Evolutionary conservation across 192 early-diverging fungal species (phyloP), one percentile per base, ranked within the genome.

Genomic region (Piromyces finnis): DNA sequence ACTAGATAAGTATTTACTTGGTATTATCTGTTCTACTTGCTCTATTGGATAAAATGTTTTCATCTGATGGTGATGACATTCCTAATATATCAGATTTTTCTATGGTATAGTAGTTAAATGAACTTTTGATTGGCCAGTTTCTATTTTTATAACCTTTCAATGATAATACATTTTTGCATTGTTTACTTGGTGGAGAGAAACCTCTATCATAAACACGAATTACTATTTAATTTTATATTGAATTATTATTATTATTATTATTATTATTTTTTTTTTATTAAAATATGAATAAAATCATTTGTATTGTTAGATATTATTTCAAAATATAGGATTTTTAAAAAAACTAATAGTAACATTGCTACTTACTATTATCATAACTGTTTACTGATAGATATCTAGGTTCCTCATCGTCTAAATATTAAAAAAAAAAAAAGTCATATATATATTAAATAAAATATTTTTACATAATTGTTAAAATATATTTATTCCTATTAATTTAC

Each of bases 101-200:
- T 22, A 51, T 22, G 22, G 3, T 51, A 51, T 51, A 51, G 22
- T 88, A 86, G 79, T 92, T 91, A 79, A 96, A 97, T 0, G 94
- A 92, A 59, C 91, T 93, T 83, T 94, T 95, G 81, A 98, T 96
- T 5, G 96, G 95, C 95, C 95, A 98, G 85, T 97, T 95, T 81
- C 94, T 94, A 84, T 95, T 96, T 81, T 94, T 94, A 84, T 94
- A 92, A 1, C 96, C 96, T 78, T 95, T 96, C 39, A 98, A 87
- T 17, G 93, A 88, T 82, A 95, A 94, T 7, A 94, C 88, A 22
- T 94, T 85, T 22, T 93, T 89, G 30, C 90, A 88, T 22, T 85
- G 80, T 27, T 90, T 91, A 77, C 88, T 90, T 27, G 94, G 94
- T 37, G 94, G 92, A 78, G 92, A 88, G 79, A 93, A 90, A 11